A percentile compares a stretch with the other conserved stretches of the same genome.
phyloP scores from a whole-genome alignment of 139 green algal species.

The Trebouxia sp. region DNA sequence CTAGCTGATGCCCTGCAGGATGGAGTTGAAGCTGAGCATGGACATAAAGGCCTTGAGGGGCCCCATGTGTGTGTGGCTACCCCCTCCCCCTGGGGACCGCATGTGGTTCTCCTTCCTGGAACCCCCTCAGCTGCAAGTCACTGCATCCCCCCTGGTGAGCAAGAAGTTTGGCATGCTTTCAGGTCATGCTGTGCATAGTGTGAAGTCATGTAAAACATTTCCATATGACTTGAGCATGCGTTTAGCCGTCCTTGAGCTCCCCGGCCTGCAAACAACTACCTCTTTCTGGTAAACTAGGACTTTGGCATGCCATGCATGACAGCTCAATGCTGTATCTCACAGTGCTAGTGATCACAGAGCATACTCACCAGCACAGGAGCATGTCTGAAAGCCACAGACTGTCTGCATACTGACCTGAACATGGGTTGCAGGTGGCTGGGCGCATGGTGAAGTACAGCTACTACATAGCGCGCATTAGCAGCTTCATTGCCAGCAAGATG shows the following conservation, averaged over 20 bases:
- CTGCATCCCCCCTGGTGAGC: slow-evolving; percentile 41
- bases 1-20: slow-evolving; percentile 43
- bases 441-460: slow-evolving; percentile 55
- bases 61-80: slow-evolving; percentile 50
- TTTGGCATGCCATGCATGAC: too few species aligned
- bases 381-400: too few species aligned
- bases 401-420: too few species aligned
- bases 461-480: slow-evolving; percentile 42
- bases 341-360: too few species aligned
- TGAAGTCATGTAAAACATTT: too few species aligned
- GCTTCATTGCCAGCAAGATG: slow-evolving; percentile 53
- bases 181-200: neutral
- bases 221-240: too few species aligned
- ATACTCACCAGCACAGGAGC: too few species aligned
- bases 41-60: slow-evolving; percentile 48
- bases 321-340: too few species aligned
- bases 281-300: too few species aligned
- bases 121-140: slow-evolving; percentile 40
- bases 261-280: too few species aligned
- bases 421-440: slow-evolving; percentile 43
- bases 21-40: slow-evolving; percentile 53
- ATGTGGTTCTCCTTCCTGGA: slow-evolving; percentile 56
- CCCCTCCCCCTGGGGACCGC: slow-evolving; percentile 55
- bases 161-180: neutral
- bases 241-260: too few species aligned